Percentiles rank a stretch among this genome's conserved stretches.
Conservation (phyloP, 305 asterid species). For the Ilex paraguariensis region DNA sequence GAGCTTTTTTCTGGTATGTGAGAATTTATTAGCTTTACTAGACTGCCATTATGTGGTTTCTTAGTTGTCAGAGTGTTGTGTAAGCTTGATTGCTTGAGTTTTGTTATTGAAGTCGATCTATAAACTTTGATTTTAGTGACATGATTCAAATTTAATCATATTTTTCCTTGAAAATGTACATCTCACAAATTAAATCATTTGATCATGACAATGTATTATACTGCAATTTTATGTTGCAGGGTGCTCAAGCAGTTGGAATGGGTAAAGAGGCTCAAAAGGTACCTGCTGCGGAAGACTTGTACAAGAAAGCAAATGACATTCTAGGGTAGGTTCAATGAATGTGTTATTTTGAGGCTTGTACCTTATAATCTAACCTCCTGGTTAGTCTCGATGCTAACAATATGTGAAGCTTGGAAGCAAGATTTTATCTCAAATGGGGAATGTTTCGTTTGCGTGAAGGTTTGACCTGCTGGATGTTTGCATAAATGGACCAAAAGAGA, state of each 20-base stretch:
- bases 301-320: conserved; percentile 76
- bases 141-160: no score
- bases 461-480: conserved; percentile 90
- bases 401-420: background rate
- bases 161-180: no score
- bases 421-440: background rate
- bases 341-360: background rate
- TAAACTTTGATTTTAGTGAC: no score
- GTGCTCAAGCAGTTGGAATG: conserved; percentile 99
- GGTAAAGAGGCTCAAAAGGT: conserved; percentile 92
- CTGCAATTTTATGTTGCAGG: conserved; percentile 41
- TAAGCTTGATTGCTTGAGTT: no score
- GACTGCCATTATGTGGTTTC: no score
- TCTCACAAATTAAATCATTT: no score
- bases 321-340: conserved; percentile 51
- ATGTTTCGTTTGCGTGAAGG: conserved; percentile 33
- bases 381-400: background rate
- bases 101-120: no score
- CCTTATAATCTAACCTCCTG: background rate
- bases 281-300: conserved; percentile 90
- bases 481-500: conserved; percentile 89
- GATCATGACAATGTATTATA: background rate
- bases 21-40: no score
- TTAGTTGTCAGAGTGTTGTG: no score
- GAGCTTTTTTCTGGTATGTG: no score